Conservation (phyloP, 805 yeast genomes). For the Isabelozyma heimii region DNA sequence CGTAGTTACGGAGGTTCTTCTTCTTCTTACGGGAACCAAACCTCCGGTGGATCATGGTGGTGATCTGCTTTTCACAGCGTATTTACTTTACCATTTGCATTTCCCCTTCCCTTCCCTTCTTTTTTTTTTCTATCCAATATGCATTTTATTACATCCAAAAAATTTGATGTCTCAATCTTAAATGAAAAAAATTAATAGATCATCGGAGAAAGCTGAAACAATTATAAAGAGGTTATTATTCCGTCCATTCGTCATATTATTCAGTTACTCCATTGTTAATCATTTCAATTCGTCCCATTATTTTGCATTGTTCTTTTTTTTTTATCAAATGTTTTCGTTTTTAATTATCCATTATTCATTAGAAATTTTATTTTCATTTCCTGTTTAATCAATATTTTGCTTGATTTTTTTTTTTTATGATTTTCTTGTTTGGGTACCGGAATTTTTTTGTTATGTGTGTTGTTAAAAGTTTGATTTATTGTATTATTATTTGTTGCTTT, state of each 20-base stretch:
- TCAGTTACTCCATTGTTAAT: neutral
- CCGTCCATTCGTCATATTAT: constrained; percentile 5
- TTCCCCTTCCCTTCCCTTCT: constrained; percentile 13
- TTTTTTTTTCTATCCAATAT: constrained; percentile 10
- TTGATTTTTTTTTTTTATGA: constrained; percentile 4
- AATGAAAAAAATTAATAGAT: constrained; percentile 16
- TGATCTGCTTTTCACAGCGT: too few species aligned
- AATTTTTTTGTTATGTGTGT: neutral
- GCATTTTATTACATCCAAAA: constrained; percentile 11
- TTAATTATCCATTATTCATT: constrained; percentile 4
- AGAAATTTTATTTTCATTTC: neutral
- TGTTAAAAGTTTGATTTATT: neutral
- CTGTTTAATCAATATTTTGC: constrained; percentile 4
- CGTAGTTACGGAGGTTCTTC: constrained; percentile 15
- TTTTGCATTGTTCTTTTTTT: constrained; percentile 23
- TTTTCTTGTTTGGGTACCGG: constrained; percentile 3
- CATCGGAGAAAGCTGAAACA: neutral
- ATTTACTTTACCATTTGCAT: constrained; percentile 11
- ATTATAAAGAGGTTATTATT: neutral
- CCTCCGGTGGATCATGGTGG: constrained; percentile 42
- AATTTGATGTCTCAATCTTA: constrained; percentile 25
- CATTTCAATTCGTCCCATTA: constrained; percentile 2
- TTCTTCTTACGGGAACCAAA: constrained; percentile 34
- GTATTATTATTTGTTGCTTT: constrained; percentile 12
- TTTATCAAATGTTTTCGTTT: constrained; percentile 11